Conservation (phyloP, 78 protist species). For the Dictyostelium brefeldianum region DNA sequence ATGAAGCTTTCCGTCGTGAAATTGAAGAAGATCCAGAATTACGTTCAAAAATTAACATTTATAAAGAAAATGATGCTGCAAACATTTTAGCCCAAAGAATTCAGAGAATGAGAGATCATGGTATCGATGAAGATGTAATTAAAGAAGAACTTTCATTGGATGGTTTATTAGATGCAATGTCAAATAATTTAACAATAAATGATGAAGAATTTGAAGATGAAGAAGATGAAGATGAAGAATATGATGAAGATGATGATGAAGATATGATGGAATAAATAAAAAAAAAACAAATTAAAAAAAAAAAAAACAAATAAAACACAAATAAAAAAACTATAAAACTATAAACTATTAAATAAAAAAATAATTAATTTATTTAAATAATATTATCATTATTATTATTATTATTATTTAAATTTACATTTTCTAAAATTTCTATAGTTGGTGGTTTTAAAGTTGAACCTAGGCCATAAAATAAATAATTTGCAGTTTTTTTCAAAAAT, state of each 20-base stretch:
- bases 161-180: slow-evolving; percentile 56
- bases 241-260: slow-evolving; percentile 52
- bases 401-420: neutral
- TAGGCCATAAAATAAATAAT: neutral
- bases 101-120: slow-evolving; percentile 58
- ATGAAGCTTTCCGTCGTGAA: slow-evolving; percentile 90
- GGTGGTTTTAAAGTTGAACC: slow-evolving; percentile 7
- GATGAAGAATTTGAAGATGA: slow-evolving; percentile 48
- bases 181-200: slow-evolving; percentile 21
- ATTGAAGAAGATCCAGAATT: slow-evolving; percentile 92
- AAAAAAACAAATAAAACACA: neutral
- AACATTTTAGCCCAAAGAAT: slow-evolving; percentile 17
- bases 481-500: slow-evolving; percentile 11
- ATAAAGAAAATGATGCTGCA: slow-evolving; percentile 48
- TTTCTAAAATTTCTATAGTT: neutral
- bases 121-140: slow-evolving; percentile 48
- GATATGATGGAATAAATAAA: slow-evolving; percentile 44
- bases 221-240: slow-evolving; percentile 47
- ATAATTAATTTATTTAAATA: neutral
- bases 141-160: slow-evolving; percentile 61
- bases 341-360: neutral
- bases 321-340: neutral
- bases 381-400: neutral
- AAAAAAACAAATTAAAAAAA: slow-evolving; percentile 9
- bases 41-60: slow-evolving; percentile 80